Base-by-base conservation (phyloP, 2,329 filamentous ascomycete genomes). In the Tolypocladium endophyticum region DNA sequence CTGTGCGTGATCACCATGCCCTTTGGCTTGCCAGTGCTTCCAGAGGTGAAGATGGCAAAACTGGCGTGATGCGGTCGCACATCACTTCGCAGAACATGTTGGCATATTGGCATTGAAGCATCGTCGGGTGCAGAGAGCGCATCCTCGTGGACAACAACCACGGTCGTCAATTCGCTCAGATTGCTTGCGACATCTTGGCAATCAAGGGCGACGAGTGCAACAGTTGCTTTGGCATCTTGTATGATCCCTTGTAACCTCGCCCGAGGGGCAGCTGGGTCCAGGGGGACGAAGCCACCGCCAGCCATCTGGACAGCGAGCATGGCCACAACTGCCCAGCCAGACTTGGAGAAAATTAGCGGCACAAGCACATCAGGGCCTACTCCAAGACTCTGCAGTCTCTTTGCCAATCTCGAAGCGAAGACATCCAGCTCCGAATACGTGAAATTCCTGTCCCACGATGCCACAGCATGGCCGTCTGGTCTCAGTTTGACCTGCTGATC, bases 21-120 rank as follows among this genome's bases (percentile, higher is more conserved):
- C 66, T 84, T 84, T 0, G 81, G 81, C 18, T 71, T 71, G 5
- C 81, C 81, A 0, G 81, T 84, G 33, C 76, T 82, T n/a, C 81
- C 81, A 2, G 80, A 83, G 5, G 81, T 84, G 66, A 83, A 84
- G 36, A 61, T 36, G 5, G 52, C 54, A 57, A 52, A 61, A 36
- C 58, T 62, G 33, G 14, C 59, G 33, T 43, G 25, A 20, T 43
- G 25, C n/a, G 59, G 58, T 36, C 45, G 18, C 7, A 50, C 53
- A 11, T 6, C 25, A 28, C 3, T 8, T 9, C 6, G 5, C 6
- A 16, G 25, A 25, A 18, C 12, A 30, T 8, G 47, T 18, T 6
- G 28, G 3, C 16, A 3, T 3, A 16, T 4, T 9, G n/a, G 43
- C 4, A 25, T 11, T 4, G 43, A 25, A 20, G 47, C 16, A 1